Evolutionary conservation across 352 stramenopile species (phyloP).

Genomic region (Phytophthora cajani): DNA sequence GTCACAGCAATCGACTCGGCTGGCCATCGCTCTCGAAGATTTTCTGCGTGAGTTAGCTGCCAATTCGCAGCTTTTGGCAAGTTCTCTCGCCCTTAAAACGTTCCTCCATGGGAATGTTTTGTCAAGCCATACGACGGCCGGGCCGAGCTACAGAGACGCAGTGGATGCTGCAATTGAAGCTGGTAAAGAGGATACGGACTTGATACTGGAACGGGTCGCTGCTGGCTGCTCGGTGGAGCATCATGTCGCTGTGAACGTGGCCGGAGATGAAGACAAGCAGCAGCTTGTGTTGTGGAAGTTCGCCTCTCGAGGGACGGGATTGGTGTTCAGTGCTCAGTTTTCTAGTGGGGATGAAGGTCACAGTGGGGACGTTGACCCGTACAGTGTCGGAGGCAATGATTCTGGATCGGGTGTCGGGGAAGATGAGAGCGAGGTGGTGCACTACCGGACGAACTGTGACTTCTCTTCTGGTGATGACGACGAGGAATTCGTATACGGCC

Average conservation of each 20-base stretch:
- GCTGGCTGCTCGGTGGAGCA: conserved; percentile 40
- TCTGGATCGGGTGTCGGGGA: not conserved
- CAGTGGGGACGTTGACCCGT: conserved; percentile 26
- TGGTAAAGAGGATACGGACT: not conserved
- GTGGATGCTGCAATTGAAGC: conserved; percentile 22
- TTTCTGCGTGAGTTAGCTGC: conserved; percentile 28
- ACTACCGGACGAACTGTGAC: conserved; percentile 41
- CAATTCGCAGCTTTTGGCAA: conserved; percentile 26
- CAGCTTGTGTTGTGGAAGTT: conserved; percentile 55
- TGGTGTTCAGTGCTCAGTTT: conserved; percentile 43
- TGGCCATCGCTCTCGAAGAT: conserved; percentile 34
- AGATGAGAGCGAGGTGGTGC: conserved; percentile 21
- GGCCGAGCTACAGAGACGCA: conserved; percentile 30
- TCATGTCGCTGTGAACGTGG: conserved; percentile 19
- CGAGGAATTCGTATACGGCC: conserved; percentile 33
- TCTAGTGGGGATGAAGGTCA: conserved; percentile 1
- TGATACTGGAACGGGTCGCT: conserved; percentile 26
- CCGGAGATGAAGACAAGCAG: conserved; percentile 7
- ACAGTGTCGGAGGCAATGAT: conserved; percentile 22
- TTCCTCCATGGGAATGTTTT: conserved; percentile 38
- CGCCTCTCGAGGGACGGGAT: conserved; percentile 30
- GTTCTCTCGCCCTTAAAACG: conserved; percentile 31
- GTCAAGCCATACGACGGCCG: conserved; percentile 16
- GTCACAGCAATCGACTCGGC: conserved; percentile 19
- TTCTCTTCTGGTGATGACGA: conserved; percentile 19